Percentiles rank a stretch among this genome's conserved stretches.
phyloP scores from a whole-genome alignment of 257 asterid species.

The Solanum infundibuliforme region DNA sequence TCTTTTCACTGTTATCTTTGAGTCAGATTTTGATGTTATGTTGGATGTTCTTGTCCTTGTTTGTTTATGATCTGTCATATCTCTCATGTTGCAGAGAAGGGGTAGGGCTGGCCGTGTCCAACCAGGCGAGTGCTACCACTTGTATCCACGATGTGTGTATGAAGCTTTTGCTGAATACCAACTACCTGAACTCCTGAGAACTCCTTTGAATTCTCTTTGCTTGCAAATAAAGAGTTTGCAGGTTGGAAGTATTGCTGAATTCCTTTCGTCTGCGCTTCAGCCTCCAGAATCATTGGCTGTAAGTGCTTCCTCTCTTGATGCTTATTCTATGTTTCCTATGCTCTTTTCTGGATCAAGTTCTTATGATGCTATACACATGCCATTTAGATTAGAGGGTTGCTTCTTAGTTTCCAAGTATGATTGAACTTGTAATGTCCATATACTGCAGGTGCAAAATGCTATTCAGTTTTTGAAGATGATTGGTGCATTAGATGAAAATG shows the following conservation, averaged over 20 bases:
- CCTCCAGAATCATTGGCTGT: conserved; percentile 89
- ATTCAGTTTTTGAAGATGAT: conserved; percentile 91
- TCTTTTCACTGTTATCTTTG: background rate
- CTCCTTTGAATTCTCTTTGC: conserved; percentile 95
- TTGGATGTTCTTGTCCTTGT: background rate
- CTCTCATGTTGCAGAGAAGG: conserved; percentile 61
- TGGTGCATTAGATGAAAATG: conserved; percentile 89
- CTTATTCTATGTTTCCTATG: background rate
- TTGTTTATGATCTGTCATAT: background rate
- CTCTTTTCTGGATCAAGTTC: background rate
- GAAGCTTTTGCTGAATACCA: conserved; percentile 96
- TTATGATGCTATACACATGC: background rate
- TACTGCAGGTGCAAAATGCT: conserved; percentile 92
- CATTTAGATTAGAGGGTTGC: background rate
- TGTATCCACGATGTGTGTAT: conserved; percentile 85
- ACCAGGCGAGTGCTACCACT: conserved; percentile 95
- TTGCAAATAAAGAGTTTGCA: conserved; percentile 94
- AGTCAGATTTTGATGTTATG: background rate
- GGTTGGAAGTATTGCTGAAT: conserved; percentile 72
- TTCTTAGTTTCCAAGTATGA: background rate
- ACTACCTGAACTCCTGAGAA: conserved; percentile 94
- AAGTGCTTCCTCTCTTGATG: conserved; percentile 21
- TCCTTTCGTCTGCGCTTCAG: conserved; percentile 92
- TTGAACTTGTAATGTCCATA: background rate
- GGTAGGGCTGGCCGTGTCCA: conserved; percentile 99